phyloP scores from a whole-genome alignment of 208 protist genomes.

The Leishmania aethiopica region DNA sequence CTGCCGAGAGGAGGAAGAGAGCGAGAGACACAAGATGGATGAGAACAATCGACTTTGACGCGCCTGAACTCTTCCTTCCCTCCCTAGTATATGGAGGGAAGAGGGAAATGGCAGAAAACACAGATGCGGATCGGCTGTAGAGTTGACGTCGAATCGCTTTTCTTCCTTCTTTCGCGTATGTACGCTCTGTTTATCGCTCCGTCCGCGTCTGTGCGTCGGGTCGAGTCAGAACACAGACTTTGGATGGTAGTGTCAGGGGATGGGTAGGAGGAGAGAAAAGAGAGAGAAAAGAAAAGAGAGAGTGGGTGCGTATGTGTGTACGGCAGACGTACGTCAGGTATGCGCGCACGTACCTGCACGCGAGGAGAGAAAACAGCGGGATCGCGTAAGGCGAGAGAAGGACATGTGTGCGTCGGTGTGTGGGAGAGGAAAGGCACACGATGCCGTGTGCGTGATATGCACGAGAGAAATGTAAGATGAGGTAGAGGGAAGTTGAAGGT shows the following conservation, averaged over 20 bases:
- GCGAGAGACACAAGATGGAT: neutral
- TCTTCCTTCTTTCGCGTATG: neutral
- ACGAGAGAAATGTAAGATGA: neutral
- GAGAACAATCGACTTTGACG: neutral
- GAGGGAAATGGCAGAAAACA: neutral
- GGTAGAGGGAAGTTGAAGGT: neutral
- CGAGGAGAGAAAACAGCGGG: neutral
- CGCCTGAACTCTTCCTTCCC: neutral
- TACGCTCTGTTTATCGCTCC: neutral
- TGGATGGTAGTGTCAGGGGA: neutral
- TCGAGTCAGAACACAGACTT: neutral
- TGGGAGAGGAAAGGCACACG: neutral
- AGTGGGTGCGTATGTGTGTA: neutral
- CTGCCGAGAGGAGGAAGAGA: neutral
- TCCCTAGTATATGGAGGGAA: neutral
- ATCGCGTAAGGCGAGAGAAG: neutral
- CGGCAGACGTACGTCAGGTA: neutral
- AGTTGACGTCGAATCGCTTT: neutral
- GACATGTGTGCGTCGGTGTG: neutral
- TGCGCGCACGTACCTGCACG: neutral
- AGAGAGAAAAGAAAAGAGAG: neutral
- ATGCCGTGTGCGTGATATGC: neutral
- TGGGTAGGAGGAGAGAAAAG: neutral
- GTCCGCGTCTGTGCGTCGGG: neutral
- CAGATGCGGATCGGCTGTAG: neutral